Percentiles rank a stretch among this genome's conserved stretches.
These are phyloP conservation scores for Penicillium simplicissimum DNA, from an alignment of 495 filamentous ascomycete species.

Conservation along the genomic window DNA sequence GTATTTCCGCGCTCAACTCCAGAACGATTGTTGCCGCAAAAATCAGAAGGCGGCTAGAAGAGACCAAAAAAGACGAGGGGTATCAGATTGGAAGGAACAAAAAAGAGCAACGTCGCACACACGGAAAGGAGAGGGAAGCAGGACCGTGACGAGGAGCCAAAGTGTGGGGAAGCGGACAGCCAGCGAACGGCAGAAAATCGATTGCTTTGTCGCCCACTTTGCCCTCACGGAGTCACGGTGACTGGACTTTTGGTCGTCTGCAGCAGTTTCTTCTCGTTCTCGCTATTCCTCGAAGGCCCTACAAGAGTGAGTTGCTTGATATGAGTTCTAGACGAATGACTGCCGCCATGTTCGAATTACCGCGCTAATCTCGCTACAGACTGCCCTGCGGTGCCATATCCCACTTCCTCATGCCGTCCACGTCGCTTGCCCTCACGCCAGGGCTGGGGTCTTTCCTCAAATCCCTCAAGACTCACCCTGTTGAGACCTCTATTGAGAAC, in stretches of 20 bases:
- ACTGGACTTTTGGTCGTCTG: background rate
- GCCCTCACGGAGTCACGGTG: background rate
- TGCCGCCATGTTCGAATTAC: background rate
- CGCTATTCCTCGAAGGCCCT: background rate
- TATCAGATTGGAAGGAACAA: slow-evolving; percentile 12
- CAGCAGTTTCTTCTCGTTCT: background rate
- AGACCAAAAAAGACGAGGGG: slow-evolving; percentile 1
- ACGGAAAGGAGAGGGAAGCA: slow-evolving; percentile 16
- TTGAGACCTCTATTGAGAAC: slow-evolving; percentile 79
- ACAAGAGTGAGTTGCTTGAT: background rate
- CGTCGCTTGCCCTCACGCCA: slow-evolving; percentile 57
- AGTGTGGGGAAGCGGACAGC: slow-evolving; percentile 40
- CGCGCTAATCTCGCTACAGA: slow-evolving; percentile 7
- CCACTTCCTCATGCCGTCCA: slow-evolving; percentile 50
- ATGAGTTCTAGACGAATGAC: background rate
- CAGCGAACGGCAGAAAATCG: slow-evolving; percentile 34
- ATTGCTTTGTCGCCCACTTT: slow-evolving; percentile 29
- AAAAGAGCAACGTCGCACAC: slow-evolving; percentile 1
- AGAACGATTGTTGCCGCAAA: slow-evolving; percentile 19
- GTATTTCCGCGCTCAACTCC: slow-evolving; percentile 28
- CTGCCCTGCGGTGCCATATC: slow-evolving; percentile 8
- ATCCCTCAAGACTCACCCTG: slow-evolving; percentile 67
- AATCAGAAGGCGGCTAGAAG: background rate
- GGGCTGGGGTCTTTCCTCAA: slow-evolving; percentile 74
- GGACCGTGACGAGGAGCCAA: slow-evolving; percentile 20